Percentiles rank a stretch among this genome's conserved stretches.
phyloP scores from a whole-genome alignment of 2,329 filamentous ascomycete genomes.

The Diaporthe batatas region DNA sequence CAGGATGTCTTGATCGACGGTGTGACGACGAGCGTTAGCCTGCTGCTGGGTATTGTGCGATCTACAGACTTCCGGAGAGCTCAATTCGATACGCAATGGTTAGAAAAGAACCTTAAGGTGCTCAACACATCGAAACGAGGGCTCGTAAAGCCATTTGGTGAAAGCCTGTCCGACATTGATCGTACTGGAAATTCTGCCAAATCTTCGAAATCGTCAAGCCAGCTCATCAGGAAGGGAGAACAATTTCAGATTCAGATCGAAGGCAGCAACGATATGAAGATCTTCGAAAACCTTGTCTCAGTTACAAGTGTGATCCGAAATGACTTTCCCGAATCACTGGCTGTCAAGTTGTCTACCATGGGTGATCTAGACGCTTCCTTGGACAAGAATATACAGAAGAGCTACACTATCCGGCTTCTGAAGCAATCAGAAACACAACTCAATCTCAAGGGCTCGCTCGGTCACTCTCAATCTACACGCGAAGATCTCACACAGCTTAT shows the following conservation, averaged over 20 bases:
- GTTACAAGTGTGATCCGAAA: slow-evolving; percentile 61
- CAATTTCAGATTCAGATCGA: slow-evolving; percentile 25
- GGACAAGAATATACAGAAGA: not conserved
- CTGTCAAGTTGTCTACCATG: slow-evolving; percentile 66
- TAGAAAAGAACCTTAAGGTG: not conserved
- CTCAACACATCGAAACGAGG: not conserved
- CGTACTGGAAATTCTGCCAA: not conserved
- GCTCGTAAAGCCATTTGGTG: too few species aligned
- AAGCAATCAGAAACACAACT: slow-evolving; percentile 31
- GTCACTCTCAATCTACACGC: not conserved
- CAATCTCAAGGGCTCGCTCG: not conserved
- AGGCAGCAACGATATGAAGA: not conserved
- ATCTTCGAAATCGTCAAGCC: not conserved
- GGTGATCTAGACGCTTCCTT: not conserved
- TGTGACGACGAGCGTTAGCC: slow-evolving; percentile 68
- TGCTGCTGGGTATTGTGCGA: slow-evolving; percentile 66
- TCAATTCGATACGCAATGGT: slow-evolving; percentile 26
- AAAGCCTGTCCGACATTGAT: not conserved
- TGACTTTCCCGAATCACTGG: slow-evolving; percentile 68
- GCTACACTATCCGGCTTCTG: slow-evolving; percentile 23
- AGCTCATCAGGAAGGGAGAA: slow-evolving; percentile 33
- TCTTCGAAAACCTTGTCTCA: slow-evolving; percentile 12
- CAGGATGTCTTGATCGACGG: slow-evolving; percentile 68
- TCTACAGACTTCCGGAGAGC: slow-evolving; percentile 63
- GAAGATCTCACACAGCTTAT: slow-evolving; percentile 20